Percentiles rank a stretch among this genome's conserved stretches.
These are phyloP conservation scores for Solanum hybrid DNA, from an alignment of 305 asterid species.

Conservation along the genomic window DNA sequence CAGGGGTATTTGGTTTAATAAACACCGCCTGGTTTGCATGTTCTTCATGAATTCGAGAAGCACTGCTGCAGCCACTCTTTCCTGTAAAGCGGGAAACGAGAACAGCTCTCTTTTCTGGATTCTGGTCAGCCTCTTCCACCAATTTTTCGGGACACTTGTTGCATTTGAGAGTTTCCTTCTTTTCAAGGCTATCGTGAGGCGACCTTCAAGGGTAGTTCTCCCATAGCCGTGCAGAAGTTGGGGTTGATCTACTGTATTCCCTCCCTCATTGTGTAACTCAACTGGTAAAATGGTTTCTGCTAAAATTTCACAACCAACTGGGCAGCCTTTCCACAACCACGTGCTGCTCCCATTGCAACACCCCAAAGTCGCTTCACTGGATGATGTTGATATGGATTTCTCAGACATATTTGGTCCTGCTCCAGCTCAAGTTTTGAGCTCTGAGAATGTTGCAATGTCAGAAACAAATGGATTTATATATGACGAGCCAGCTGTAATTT, in stretches of 20 bases:
- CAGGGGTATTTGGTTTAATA: conserved; percentile 4
- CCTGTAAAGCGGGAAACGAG: conserved; percentile 76
- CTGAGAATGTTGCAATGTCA: conserved; percentile 26
- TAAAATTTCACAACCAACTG: conserved; percentile 28
- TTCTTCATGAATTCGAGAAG: conserved; percentile 77
- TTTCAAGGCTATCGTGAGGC: conserved; percentile 41
- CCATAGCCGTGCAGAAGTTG: conserved; percentile 1
- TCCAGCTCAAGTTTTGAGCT: conserved; percentile 24
- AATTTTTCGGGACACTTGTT: conserved; percentile 40
- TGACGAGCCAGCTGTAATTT: conserved; percentile 54
- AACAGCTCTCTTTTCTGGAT: conserved; percentile 38
- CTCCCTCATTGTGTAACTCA: conserved; percentile 3
- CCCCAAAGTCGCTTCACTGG: conserved; percentile 32
- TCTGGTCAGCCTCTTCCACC: conserved; percentile 41
- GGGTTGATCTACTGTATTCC: conserved; percentile 3
- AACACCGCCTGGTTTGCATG: conserved; percentile 28
- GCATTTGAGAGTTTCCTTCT: conserved; percentile 32
- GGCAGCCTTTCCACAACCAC: conserved; percentile 27
- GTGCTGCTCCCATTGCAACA: conserved; percentile 29
- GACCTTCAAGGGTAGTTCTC: conserved; percentile 12
- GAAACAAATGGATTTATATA: conserved; percentile 35
- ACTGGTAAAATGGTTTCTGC: conserved; percentile 57
- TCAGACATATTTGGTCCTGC: conserved; percentile 73
- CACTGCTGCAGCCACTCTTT: conserved; percentile 57
- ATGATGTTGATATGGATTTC: conserved; percentile 58